phyloP scores from a whole-genome alignment of 1,284 basidiomycete species.

The Boletus sp. region DNA sequence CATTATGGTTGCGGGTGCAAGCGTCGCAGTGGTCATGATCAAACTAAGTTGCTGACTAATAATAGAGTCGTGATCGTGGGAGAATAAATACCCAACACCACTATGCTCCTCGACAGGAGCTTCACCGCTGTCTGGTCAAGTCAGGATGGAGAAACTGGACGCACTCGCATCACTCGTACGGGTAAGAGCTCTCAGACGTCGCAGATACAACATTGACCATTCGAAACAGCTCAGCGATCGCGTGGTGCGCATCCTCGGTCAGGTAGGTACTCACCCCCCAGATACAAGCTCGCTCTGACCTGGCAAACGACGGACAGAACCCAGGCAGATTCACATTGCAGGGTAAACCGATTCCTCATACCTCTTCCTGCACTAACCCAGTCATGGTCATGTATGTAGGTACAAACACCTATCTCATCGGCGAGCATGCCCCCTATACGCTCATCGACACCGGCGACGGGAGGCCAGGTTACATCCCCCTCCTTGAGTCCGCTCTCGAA shows the following conservation, averaged over 20 bases:
- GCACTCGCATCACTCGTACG: conserved; percentile 48
- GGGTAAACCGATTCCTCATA: conserved; percentile 40
- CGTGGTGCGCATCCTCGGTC: conserved; percentile 66
- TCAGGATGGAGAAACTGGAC: conserved; percentile 50
- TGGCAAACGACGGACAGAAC: conserved; percentile 53
- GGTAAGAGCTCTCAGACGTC: conserved; percentile 35
- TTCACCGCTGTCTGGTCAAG: too few relatives aligned
- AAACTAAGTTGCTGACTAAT: neutral
- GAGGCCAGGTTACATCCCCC: conserved; percentile 59
- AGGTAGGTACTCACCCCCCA: conserved; percentile 42
- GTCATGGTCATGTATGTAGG: conserved; percentile 45
- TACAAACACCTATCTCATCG: conserved; percentile 91
- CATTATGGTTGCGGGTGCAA: conserved; percentile 9
- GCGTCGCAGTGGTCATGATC: conserved; percentile 41
- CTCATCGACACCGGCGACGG: conserved; percentile 91
- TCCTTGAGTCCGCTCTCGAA: conserved; percentile 59
- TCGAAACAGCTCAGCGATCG: conserved; percentile 53
- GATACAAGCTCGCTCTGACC: neutral
- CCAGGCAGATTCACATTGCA: conserved; percentile 90
- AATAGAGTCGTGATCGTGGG: conserved; percentile 13
- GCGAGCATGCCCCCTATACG: conserved; percentile 63
- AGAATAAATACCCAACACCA: too few relatives aligned
- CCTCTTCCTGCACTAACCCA: neutral
- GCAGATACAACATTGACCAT: neutral
- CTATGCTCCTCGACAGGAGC: too few relatives aligned